Conservation (phyloP, 257 asterid species). For the Solanum ossicruentum region DNA sequence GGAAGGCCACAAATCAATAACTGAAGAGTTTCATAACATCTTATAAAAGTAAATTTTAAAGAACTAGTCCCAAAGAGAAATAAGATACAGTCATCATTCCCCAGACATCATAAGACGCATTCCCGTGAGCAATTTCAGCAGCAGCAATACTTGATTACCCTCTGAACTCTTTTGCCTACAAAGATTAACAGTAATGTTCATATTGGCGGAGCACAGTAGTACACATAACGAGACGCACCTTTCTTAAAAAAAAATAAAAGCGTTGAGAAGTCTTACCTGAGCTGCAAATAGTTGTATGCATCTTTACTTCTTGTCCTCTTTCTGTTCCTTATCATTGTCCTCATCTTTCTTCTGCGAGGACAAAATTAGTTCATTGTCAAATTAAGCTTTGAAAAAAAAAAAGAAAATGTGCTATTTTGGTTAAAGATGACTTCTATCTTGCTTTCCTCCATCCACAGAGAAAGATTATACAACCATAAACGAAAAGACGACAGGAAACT, state of each 20-base stretch:
- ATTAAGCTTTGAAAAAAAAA: not conserved
- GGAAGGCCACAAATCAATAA: not conserved
- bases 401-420: not conserved
- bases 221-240: not conserved
- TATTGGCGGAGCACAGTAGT: not conserved
- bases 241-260: not conserved
- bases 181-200: not conserved
- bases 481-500: not conserved
- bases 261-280: not conserved
- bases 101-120: not conserved
- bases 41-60: not conserved
- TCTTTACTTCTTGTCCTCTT: constrained; percentile 52
- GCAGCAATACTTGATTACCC: not conserved
- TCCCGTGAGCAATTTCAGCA: not conserved
- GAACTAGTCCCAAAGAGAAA: not conserved
- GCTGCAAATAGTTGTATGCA: not conserved
- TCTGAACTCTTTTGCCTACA: not conserved
- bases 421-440: not conserved
- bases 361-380: not conserved
- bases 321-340: constrained; percentile 44
- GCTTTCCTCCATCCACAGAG: not conserved
- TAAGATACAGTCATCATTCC: not conserved
- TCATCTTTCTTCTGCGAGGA: constrained; percentile 45
- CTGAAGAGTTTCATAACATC: not conserved
- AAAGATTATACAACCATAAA: not conserved